Percentiles rank a stretch among this genome's conserved stretches.
Evolutionary conservation across 345 rosid genomes (phyloP).

Genomic region (Citrus medica): DNA sequence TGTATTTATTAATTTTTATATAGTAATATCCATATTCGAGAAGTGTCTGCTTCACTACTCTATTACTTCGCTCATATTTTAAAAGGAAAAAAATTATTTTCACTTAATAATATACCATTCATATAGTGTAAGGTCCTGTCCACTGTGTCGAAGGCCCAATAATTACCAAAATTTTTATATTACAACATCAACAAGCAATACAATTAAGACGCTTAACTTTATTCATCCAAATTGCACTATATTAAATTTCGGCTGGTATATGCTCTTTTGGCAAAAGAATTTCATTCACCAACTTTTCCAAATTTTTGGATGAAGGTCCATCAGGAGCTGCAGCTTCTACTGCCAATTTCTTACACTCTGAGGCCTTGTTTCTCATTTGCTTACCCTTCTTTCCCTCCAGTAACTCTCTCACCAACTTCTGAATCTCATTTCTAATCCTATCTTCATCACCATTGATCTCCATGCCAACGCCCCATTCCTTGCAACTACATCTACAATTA

Average conservation of each 20-base stretch:
- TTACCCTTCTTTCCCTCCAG: not conserved
- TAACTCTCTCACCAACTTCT: not conserved
- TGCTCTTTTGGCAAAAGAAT: not conserved
- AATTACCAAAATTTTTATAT: too few relatives aligned
- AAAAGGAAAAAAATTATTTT: fast-evolving
- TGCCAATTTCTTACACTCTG: not conserved
- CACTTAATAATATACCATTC: too few relatives aligned
- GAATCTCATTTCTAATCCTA: not conserved
- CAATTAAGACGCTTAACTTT: not conserved
- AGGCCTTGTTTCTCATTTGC: not conserved
- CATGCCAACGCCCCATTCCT: not conserved
- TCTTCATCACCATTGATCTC: not conserved
- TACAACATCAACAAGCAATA: too few relatives aligned
- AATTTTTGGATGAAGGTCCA: not conserved
- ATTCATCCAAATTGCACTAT: not conserved
- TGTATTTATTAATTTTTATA: too few relatives aligned
- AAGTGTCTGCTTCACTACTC: too few relatives aligned
- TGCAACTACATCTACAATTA: not conserved
- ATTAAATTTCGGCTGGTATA: too few relatives aligned
- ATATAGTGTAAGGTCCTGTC: too few relatives aligned
- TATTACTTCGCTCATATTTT: too few relatives aligned
- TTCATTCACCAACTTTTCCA: not conserved
- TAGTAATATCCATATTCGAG: too few relatives aligned
- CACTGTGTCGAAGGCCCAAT: too few relatives aligned
- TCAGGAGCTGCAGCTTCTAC: not conserved